Evolutionary conservation across 78 protist genomes (phyloP), one percentile per base, ranked within the genome.

Genomic region (Bigelowiella natans): DNA sequence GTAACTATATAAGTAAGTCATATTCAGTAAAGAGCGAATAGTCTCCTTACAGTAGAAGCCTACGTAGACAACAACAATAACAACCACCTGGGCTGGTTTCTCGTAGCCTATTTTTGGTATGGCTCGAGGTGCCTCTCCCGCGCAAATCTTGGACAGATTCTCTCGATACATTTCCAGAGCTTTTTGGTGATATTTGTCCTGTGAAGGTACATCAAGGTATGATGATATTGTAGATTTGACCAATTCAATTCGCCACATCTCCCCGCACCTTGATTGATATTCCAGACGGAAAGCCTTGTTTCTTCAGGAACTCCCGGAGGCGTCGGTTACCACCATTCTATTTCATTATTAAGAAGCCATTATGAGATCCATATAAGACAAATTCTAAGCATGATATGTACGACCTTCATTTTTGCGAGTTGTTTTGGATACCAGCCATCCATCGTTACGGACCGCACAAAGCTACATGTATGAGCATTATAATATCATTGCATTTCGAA

Each of bases 401-500:
- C 7, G 73, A 83, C 86, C 86, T 2, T 83, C 86, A 83, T 83
- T 28, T 30, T 83, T 2, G 11, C 86, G 38, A 83, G 2, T 11
- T 83, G 86, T 26, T 28, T 7, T 26, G 11, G 38, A 34, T 28
- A 30, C 86, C 86, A 83, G 7, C 38, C 86, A 11, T 83, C 86
- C 86, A 83, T 83, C 11, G 86, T 83, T 26, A 83, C 86, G 2
- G 86, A 83, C 3, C 86, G 86, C 29, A 83, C 86, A 34, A 83
- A 83, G 29, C 86, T 83, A 34, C 2, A 11, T 2, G 31, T 2
- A 83, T 28, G 31, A 83, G 73, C 73, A 51, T n/a, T n/a, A n/a
- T n/a, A n/a, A n/a, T n/a, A n/a, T n/a, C n/a, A n/a, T n/a, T n/a
- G n/a, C n/a, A n/a, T n/a, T n/a, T n/a, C n/a, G n/a, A n/a, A n/a